Conservation (phyloP, 805 yeast genomes). For the Spathaspora hagerdaliae region DNA sequence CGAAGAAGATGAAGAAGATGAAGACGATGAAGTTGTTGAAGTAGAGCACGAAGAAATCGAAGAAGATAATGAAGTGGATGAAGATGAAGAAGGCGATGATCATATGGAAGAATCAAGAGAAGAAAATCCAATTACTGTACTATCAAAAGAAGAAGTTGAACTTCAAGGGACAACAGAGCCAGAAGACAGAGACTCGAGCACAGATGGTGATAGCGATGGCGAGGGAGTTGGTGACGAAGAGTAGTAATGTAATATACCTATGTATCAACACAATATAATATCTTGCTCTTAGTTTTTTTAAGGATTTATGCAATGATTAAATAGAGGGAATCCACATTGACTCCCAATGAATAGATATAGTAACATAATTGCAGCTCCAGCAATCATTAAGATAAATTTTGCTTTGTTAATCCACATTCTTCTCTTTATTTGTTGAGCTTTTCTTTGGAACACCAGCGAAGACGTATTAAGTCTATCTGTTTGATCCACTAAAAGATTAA, state of each 20-base stretch:
- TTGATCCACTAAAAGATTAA: slow-evolving; percentile 68
- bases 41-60: slow-evolving; percentile 10
- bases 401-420: slow-evolving; percentile 68
- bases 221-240: neutral
- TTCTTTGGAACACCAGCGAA: slow-evolving; percentile 65
- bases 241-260: no score
- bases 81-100: slow-evolving; percentile 10
- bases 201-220: slow-evolving; percentile 11
- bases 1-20: slow-evolving; percentile 8
- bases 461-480: slow-evolving; percentile 68
- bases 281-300: neutral
- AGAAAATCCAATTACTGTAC: slow-evolving; percentile 31
- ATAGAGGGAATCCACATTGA: slow-evolving; percentile 53
- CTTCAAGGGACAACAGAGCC: slow-evolving; percentile 21
- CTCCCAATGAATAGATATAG: slow-evolving; percentile 46
- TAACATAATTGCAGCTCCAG: slow-evolving; percentile 19
- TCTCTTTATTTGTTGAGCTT: slow-evolving; percentile 59
- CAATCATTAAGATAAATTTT: slow-evolving; percentile 34
- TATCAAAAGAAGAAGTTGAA: slow-evolving; percentile 30
- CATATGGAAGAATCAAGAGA: slow-evolving; percentile 10
- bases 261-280: neutral
- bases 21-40: slow-evolving; percentile 9
- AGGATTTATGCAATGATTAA: slow-evolving; percentile 25
- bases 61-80: slow-evolving; percentile 12
- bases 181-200: slow-evolving; percentile 15